Conservation (phyloP, 345 rosid genomes). For the Salix koriyanagi region DNA sequence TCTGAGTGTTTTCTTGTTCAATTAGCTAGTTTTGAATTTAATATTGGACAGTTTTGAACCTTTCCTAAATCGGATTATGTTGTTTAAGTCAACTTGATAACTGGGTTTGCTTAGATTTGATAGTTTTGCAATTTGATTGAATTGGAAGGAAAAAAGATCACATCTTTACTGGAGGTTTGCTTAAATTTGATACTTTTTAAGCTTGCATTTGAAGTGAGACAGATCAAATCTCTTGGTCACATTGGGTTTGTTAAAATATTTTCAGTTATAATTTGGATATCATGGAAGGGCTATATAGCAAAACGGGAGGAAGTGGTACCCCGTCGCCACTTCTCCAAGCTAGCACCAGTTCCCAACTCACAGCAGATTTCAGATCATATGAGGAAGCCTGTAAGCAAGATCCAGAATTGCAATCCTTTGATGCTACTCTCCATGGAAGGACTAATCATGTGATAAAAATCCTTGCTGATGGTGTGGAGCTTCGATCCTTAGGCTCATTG, state of each 20-base stretch:
- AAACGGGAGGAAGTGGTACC: conserved; percentile 13
- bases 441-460: conserved; percentile 53
- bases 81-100: not conserved
- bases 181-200: not conserved
- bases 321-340: conserved; percentile 25
- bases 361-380: conserved; percentile 54
- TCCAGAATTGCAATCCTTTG: conserved; percentile 63
- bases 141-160: too few relatives aligned
- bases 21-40: too few relatives aligned
- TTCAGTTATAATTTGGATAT: conserved; percentile 11
- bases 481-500: conserved; percentile 62
- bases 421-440: conserved; percentile 52
- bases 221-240: not conserved
- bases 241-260: not conserved
- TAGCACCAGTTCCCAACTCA: conserved; percentile 31
- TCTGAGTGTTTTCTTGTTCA: too few relatives aligned
- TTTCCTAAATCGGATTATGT: too few relatives aligned
- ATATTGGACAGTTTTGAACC: too few relatives aligned
- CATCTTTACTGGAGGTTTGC: not conserved
- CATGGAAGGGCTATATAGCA: conserved; percentile 51
- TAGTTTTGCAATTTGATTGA: too few relatives aligned
- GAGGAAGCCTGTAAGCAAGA: conserved; percentile 69
- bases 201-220: conserved; percentile 3
- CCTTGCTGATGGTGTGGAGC: conserved; percentile 52
- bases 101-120: not conserved